phyloP scores from a whole-genome alignment of 2,329 filamentous ascomycete species.

The Metarhizium sp. region DNA sequence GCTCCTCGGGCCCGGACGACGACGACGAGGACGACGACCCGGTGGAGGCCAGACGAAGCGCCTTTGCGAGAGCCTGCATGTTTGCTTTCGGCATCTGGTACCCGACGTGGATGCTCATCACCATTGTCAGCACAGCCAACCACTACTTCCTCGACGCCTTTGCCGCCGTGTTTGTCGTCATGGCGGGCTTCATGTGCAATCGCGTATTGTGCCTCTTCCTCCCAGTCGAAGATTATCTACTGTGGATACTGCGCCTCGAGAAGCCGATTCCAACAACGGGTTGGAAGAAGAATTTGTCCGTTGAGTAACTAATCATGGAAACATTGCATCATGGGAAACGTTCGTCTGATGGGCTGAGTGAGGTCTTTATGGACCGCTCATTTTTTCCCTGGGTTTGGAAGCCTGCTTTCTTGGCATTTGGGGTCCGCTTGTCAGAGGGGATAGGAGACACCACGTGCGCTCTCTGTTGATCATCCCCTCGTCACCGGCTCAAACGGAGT shows the following conservation, averaged over 20 bases:
- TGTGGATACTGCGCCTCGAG: constrained; percentile 51
- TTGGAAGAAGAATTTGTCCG: constrained; percentile 13
- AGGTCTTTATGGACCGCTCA: background rate
- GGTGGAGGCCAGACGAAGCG: constrained; percentile 11
- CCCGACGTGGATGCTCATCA: constrained; percentile 40
- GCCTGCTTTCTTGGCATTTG: background rate
- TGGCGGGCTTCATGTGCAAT: constrained; percentile 44
- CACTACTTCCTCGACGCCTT: constrained; percentile 57
- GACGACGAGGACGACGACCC: constrained; percentile 12
- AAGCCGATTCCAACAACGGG: constrained; percentile 47
- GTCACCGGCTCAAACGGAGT: background rate
- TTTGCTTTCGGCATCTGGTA: constrained; percentile 37
- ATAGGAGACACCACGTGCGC: background rate
- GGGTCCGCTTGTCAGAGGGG: background rate
- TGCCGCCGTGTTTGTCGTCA: constrained; percentile 52
- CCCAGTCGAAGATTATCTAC: constrained; percentile 54
- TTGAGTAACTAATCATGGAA: constrained; percentile 3
- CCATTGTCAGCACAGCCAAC: constrained; percentile 53
- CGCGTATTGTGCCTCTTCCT: constrained; percentile 48
- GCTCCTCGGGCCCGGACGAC: background rate
- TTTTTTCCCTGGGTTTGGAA: background rate
- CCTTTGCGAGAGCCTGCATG: constrained; percentile 10
- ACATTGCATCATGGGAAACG: background rate
- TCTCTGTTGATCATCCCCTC: background rate
- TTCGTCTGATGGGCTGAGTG: background rate